phyloP scores from a whole-genome alignment of 139 green algal genomes.

The Penium margaritaceum region DNA sequence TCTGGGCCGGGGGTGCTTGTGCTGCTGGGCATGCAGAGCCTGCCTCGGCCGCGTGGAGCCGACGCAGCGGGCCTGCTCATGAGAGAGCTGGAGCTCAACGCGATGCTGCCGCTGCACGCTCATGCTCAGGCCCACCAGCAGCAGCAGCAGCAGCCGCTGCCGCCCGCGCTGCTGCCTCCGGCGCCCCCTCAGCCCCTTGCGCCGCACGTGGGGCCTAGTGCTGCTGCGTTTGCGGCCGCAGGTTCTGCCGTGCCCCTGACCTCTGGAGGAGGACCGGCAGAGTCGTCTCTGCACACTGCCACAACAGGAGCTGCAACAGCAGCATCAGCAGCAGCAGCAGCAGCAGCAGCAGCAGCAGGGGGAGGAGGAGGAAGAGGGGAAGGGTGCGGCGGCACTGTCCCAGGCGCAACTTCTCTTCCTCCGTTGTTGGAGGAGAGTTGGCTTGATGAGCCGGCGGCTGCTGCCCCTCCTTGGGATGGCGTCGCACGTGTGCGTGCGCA shows the following conservation, averaged over 20 bases:
- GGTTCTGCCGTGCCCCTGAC: too few species aligned
- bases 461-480: too few species aligned
- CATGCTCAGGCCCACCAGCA: slow-evolving; percentile 11
- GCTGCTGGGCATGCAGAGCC: too few species aligned
- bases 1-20: too few species aligned
- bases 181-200: background rate
- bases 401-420: too few species aligned
- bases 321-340: background rate
- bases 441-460: too few species aligned
- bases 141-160: background rate
- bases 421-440: too few species aligned
- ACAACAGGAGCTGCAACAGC: background rate
- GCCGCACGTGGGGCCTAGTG: background rate
- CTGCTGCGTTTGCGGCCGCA: too few species aligned
- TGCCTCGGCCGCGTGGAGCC: slow-evolving; percentile 28
- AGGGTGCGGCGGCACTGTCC: too few species aligned
- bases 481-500: too few species aligned
- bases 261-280: background rate
- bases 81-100: slow-evolving; percentile 40
- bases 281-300: too few species aligned
- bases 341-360: background rate
- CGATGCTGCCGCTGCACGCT: too few species aligned
- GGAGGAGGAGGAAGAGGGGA: background rate
- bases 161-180: background rate
- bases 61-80: slow-evolving; percentile 39